Conservation (phyloP, 768 basidiomycete genomes). For the button mushroom (Agaricus bisporus) region DNA sequence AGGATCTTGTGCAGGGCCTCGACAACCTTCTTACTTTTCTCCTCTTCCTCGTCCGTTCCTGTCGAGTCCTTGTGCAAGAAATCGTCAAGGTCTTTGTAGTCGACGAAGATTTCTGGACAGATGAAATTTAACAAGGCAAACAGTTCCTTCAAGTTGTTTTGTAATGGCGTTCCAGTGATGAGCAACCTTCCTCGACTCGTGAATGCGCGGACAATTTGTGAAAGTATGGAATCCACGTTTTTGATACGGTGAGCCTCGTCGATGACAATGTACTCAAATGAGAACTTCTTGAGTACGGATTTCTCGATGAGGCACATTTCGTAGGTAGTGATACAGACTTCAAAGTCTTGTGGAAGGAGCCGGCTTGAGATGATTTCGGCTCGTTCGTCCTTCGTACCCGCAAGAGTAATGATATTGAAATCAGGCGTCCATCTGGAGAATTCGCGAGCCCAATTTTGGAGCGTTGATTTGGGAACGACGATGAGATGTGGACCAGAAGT, state of each 20-base stretch:
- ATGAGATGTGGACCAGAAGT: slow-evolving; percentile 85
- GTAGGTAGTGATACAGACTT: slow-evolving; percentile 94
- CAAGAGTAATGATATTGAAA: slow-evolving; percentile 73
- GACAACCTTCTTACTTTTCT: slow-evolving; percentile 88
- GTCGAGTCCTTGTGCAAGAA: slow-evolving; percentile 89
- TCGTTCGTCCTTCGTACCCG: slow-evolving; percentile 88
- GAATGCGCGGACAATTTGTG: slow-evolving; percentile 91
- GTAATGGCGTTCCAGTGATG: slow-evolving; percentile 95
- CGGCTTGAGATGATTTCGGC: slow-evolving; percentile 71
- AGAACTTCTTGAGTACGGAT: slow-evolving; percentile 86
- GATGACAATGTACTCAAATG: slow-evolving; percentile 96
- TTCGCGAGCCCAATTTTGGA: slow-evolving; percentile 96
- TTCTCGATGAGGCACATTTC: slow-evolving; percentile 97
- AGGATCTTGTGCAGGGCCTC: slow-evolving; percentile 97
- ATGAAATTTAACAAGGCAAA: slow-evolving; percentile 93
- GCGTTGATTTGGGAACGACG: slow-evolving; percentile 97
- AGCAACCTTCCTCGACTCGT: slow-evolving; percentile 83
- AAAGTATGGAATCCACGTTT: slow-evolving; percentile 94
- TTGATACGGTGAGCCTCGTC: slow-evolving; percentile 99
- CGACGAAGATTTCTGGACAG: slow-evolving; percentile 92
- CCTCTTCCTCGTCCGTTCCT: slow-evolving; percentile 63
- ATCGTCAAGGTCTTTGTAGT: slow-evolving; percentile 85
- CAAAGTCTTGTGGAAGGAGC: slow-evolving; percentile 83
- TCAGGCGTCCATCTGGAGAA: slow-evolving; percentile 89
- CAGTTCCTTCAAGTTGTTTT: slow-evolving; percentile 95